A percentile compares a stretch with the other conserved stretches of the same genome.
These are phyloP conservation scores for Aspergillus quadrilineatus DNA, from an alignment of 2,329 filamentous ascomycete genomes.

Conservation along the genomic window DNA sequence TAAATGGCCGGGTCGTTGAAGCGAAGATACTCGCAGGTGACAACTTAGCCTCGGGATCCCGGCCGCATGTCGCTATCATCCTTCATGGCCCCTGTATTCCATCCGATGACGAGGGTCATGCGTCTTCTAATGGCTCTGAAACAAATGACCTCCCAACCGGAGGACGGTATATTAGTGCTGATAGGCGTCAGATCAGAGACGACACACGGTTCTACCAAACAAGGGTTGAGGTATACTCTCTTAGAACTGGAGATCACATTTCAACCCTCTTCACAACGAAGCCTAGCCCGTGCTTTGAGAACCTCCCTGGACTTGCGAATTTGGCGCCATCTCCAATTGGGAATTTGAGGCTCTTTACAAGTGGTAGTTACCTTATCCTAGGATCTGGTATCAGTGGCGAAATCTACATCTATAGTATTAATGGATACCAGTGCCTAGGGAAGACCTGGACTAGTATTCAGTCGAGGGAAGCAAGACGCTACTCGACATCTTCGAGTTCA, in stretches of 20 bases:
- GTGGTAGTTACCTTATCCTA: constrained; percentile 69
- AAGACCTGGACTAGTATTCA: constrained; percentile 92
- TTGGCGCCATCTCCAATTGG: constrained; percentile 69
- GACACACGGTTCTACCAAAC: constrained; percentile 66
- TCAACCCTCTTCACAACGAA: constrained; percentile 72
- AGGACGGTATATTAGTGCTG: constrained; percentile 24
- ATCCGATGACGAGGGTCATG: constrained; percentile 36
- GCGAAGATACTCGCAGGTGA: constrained; percentile 80
- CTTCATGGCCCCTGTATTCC: constrained; percentile 73
- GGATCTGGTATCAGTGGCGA: constrained; percentile 83
- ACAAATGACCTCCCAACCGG: constrained; percentile 31
- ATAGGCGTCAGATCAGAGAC: constrained; percentile 27
- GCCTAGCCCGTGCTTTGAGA: constrained; percentile 60
- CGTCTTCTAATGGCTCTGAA: constrained; percentile 37
- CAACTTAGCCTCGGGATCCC: constrained; percentile 55
- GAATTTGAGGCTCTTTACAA: constrained; percentile 70
- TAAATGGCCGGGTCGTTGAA: constrained; percentile 75
- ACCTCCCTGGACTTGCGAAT: constrained; percentile 60
- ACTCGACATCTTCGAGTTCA: constrained; percentile 48
- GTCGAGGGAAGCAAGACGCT: constrained; percentile 44
- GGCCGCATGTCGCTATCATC: constrained; percentile 75
- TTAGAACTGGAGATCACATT: constrained; percentile 70
- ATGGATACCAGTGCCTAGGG: constrained; percentile 66
- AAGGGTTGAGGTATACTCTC: constrained; percentile 82
- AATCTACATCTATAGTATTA: constrained; percentile 69